phyloP scores from a whole-genome alignment of 2,329 filamentous ascomycete species.

The Neofusicoccum sp. region DNA sequence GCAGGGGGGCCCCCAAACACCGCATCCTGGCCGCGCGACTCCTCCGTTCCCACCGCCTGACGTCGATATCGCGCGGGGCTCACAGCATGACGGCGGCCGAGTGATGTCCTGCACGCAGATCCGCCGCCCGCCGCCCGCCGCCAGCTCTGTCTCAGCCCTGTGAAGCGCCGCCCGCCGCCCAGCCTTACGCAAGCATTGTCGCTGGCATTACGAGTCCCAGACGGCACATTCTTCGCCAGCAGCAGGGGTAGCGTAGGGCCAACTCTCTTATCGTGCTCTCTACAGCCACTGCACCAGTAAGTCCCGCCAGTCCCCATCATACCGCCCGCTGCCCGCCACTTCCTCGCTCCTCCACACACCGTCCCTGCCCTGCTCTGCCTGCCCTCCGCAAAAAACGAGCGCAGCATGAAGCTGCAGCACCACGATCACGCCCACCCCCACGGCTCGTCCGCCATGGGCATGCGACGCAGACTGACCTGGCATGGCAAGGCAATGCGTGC shows the following conservation, averaged over 20 bases:
- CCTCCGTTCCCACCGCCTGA: constrained; percentile 17
- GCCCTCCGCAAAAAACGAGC: neutral
- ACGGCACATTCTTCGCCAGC: constrained; percentile 11
- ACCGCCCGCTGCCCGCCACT: neutral
- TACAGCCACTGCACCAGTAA: constrained; percentile 9
- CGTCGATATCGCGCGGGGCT: constrained; percentile 13
- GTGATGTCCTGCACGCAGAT: neutral
- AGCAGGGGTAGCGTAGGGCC: constrained; percentile 17
- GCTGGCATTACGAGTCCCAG: constrained; percentile 15
- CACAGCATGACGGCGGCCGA: constrained; percentile 8
- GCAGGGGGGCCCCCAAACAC: constrained; percentile 5
- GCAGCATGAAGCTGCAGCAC: constrained; percentile 2
- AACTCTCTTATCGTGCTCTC: constrained; percentile 12
- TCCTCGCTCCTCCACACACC: neutral
- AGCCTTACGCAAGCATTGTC: constrained; percentile 14
- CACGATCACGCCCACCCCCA: neutral
- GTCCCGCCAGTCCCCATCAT: constrained; percentile 8
- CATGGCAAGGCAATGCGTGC: constrained; percentile 32
- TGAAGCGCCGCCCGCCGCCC: neutral
- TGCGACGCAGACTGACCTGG: constrained; percentile 20
- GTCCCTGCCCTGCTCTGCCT: neutral
- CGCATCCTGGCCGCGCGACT: neutral
- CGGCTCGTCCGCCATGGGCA: constrained; percentile 12
- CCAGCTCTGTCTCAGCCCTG: constrained; percentile 11
- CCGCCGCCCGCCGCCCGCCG: neutral